A percentile compares a stretch with the other conserved stretches of the same genome.
Evolutionary conservation across 2,329 filamentous ascomycete genomes (phyloP).

Genomic region (Aspergillus fischeri): DNA sequence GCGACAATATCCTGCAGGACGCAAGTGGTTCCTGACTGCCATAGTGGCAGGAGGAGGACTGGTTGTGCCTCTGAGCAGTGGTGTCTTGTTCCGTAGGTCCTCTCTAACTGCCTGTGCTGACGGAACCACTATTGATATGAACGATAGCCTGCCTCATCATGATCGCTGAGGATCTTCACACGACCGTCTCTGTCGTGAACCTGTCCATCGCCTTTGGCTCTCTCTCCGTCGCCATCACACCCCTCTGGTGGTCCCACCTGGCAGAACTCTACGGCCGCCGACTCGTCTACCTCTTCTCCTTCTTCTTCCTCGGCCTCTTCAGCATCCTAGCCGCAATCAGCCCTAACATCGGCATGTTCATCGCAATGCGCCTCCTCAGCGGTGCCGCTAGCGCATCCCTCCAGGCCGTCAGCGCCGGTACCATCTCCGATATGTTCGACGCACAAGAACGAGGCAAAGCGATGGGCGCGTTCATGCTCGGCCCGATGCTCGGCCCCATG

Average conservation of each 20-base stretch:
- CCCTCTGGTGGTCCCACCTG: conserved; percentile 39
- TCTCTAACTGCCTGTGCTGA: not conserved
- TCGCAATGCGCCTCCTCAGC: conserved; percentile 35
- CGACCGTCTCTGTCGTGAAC: conserved; percentile 32
- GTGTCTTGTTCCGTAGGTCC: conserved; percentile 67
- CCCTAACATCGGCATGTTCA: conserved; percentile 36
- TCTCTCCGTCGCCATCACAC: conserved; percentile 36
- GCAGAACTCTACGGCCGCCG: conserved; percentile 36
- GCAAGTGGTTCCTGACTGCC: conserved; percentile 71
- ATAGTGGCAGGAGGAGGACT: conserved; percentile 68
- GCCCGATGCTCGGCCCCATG: conserved; percentile 22
- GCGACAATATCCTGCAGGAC: not conserved
- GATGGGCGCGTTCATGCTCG: conserved; percentile 41
- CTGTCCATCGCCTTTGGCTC: conserved; percentile 38
- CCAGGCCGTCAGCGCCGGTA: conserved; percentile 40
- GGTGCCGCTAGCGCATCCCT: conserved; percentile 39
- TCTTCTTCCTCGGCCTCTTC: conserved; percentile 35
- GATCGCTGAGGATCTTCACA: conserved; percentile 30
- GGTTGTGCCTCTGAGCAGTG: conserved; percentile 69
- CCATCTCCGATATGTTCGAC: conserved; percentile 39
- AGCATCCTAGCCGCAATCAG: conserved; percentile 34
- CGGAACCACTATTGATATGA: not conserved
- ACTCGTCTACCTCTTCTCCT: conserved; percentile 36
- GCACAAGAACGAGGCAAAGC: conserved; percentile 35
- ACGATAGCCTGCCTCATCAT: conserved; percentile 28